These are phyloP conservation scores for Puccinia triticina DNA, from an alignment of 1,284 basidiomycete genomes.

Conservation along the genomic window DNA sequence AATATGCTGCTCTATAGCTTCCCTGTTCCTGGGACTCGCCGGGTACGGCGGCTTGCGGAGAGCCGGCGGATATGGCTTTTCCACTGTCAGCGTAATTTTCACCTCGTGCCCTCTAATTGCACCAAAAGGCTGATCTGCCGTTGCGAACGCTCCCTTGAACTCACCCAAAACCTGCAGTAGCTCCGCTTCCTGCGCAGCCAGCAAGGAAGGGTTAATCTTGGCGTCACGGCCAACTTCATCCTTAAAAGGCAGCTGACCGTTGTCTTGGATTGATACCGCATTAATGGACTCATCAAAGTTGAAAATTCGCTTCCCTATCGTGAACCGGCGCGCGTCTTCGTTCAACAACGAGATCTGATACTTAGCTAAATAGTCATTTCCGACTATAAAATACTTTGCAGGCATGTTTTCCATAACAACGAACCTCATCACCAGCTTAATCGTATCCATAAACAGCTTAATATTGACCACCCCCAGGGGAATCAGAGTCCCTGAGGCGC, in stretches of 20 bases:
- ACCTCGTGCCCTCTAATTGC: slow-evolving; percentile 10
- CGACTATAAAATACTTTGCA: not conserved
- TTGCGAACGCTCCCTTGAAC: not conserved
- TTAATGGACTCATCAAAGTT: too few relatives aligned
- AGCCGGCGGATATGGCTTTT: not conserved
- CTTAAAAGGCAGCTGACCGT: too few relatives aligned
- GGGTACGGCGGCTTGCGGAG: slow-evolving; percentile 9
- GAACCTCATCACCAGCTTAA: not conserved
- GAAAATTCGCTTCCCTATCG: too few relatives aligned
- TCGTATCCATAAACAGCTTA: not conserved
- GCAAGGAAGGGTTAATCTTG: too few relatives aligned
- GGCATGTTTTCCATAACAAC: not conserved
- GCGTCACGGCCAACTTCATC: too few relatives aligned
- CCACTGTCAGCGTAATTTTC: not conserved
- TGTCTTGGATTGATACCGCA: too few relatives aligned
- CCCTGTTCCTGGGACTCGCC: not conserved
- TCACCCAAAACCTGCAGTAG: too few relatives aligned
- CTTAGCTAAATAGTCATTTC: not conserved
- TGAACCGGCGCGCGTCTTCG: too few relatives aligned
- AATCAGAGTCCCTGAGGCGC: too few relatives aligned
- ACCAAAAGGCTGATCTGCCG: slow-evolving; percentile 7
- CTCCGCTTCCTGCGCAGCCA: too few relatives aligned
- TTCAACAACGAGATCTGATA: too few relatives aligned
- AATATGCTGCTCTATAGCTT: not conserved
- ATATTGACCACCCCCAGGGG: too few relatives aligned